Percentiles rank a stretch among this genome's conserved stretches.
Evolutionary conservation across 2,329 filamentous ascomycete genomes (phyloP).

Genomic region (Drechslerella coelobrocha): DNA sequence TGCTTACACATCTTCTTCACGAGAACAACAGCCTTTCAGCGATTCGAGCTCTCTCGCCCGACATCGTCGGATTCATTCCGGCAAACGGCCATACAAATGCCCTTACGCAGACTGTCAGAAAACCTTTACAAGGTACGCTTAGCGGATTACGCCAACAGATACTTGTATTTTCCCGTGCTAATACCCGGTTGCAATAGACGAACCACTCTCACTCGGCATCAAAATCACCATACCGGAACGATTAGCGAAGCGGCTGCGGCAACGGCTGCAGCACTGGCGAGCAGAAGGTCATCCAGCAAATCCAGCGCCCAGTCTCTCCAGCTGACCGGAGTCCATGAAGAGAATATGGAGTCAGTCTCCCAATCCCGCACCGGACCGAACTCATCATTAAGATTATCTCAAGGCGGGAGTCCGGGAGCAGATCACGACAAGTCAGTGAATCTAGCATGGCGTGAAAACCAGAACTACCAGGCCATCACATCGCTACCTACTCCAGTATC

Average conservation of each 20-base stretch:
- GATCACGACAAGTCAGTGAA: constrained; percentile 47
- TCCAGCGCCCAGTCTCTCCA: constrained; percentile 59
- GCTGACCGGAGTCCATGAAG: constrained; percentile 56
- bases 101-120: constrained; percentile 97
- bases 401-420: constrained; percentile 47
- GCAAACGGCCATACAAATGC: constrained; percentile 95
- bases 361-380: constrained; percentile 49
- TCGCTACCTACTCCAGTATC: constrained; percentile 53
- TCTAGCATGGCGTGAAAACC: constrained; percentile 43
- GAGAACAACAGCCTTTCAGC: constrained; percentile 78
- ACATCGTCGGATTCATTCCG: constrained; percentile 92
- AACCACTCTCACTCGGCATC: constrained; percentile 91
- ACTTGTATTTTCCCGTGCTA: not conserved
- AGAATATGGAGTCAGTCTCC: constrained; percentile 51
- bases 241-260: constrained; percentile 91
- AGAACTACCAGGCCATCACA: constrained; percentile 52
- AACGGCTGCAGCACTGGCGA: constrained; percentile 81
- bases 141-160: not conserved
- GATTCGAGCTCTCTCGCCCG: constrained; percentile 93
- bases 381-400: constrained; percentile 50
- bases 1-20: constrained; percentile 3
- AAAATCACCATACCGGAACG: constrained; percentile 93
- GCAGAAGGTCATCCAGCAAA: constrained; percentile 51
- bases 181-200: constrained; percentile 64
- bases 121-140: constrained; percentile 74